Base-by-base conservation (phyloP, 176 grass and related monocot species). In the Paspalum notatum region DNA sequence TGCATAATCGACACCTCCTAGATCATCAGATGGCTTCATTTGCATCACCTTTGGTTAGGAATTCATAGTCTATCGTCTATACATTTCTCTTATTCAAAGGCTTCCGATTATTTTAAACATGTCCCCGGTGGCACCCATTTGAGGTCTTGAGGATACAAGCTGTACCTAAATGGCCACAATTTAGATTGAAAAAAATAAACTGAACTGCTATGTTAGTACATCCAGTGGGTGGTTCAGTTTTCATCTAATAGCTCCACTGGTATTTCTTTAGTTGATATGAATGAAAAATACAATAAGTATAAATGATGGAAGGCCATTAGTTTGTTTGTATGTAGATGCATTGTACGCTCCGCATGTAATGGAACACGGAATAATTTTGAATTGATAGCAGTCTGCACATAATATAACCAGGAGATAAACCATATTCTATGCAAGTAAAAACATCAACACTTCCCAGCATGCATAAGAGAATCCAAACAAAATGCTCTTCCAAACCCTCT, bases 101-200 rank as follows among this genome's bases (percentile, higher is more conserved):
- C n/a, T n/a, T n/a, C n/a, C n/a, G n/a, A n/a, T n/a, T n/a, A n/a
- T n/a, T n/a, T n/a, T n/a, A n/a, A n/a, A n/a, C n/a, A n/a, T n/a
- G n/a, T n/a, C n/a, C n/a, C n/a, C n/a, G n/a, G n/a, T n/a, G n/a
- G n/a, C n/a, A n/a, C n/a, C n/a, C n/a, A n/a, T n/a, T n/a, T n/a
- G n/a, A n/a, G n/a, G n/a, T n/a, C n/a, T n/a, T n/a, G n/a, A n/a
- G n/a, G 32, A 74, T 69, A 75, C 76, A 81, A 20, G 62, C 32
- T 76, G 76, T 57, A 76, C 56, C 55, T 57, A 51, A 82, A 79
- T 24, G 86, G 15, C 6, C 2, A 76, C 9, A 50, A 42, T 46
- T 7, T 15, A 71, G 11, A 71, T 21, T 32, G 21, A 39, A 62
- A 79, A 58, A 2, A n/a, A n/a, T n/a, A n/a, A 32, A 32, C 53